Percentiles rank a stretch among this genome's conserved stretches.
phyloP scores from a whole-genome alignment of 2,329 filamentous ascomycete species.

The Emergomyces africanus region DNA sequence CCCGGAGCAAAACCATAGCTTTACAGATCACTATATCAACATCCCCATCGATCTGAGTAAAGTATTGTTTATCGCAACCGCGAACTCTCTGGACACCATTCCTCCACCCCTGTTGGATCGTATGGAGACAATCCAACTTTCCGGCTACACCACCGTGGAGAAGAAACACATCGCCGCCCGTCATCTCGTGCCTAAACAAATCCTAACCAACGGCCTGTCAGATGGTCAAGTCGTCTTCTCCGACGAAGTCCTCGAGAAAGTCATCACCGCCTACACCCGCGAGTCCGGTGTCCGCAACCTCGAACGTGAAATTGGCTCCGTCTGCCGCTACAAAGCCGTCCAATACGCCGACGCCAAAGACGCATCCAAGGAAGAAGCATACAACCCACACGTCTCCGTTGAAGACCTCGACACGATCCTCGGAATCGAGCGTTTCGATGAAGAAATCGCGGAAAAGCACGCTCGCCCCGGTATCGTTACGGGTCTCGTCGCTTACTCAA shows the following conservation, averaged over 20 bases:
- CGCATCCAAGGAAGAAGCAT: constrained; percentile 51
- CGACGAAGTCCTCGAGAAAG: constrained; percentile 80
- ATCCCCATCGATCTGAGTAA: constrained; percentile 94
- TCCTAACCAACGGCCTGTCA: constrained; percentile 74
- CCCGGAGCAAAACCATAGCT: constrained; percentile 90
- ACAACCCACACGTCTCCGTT: constrained; percentile 59
- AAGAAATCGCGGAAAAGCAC: constrained; percentile 83
- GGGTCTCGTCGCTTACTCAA: constrained; percentile 86
- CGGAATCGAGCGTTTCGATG: constrained; percentile 85
- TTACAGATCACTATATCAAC: constrained; percentile 92
- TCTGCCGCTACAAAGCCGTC: constrained; percentile 90
- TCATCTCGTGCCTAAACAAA: constrained; percentile 93
- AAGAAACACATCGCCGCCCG: constrained; percentile 89
- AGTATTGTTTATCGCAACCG: constrained; percentile 93
- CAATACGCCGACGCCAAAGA: constrained; percentile 89
- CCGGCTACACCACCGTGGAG: constrained; percentile 92
- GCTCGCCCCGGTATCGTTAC: constrained; percentile 83
- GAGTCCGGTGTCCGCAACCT: constrained; percentile 93
- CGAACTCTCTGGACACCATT: constrained; percentile 89
- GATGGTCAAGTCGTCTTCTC: constrained; percentile 63
- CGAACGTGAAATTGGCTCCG: constrained; percentile 86
- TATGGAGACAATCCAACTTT: constrained; percentile 91
- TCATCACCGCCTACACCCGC: constrained; percentile 92
- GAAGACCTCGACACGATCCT: constrained; percentile 82
- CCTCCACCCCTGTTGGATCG: constrained; percentile 86